Base-by-base conservation (phyloP, 1,284 basidiomycete genomes). In the Ganoderma multipileum region DNA sequence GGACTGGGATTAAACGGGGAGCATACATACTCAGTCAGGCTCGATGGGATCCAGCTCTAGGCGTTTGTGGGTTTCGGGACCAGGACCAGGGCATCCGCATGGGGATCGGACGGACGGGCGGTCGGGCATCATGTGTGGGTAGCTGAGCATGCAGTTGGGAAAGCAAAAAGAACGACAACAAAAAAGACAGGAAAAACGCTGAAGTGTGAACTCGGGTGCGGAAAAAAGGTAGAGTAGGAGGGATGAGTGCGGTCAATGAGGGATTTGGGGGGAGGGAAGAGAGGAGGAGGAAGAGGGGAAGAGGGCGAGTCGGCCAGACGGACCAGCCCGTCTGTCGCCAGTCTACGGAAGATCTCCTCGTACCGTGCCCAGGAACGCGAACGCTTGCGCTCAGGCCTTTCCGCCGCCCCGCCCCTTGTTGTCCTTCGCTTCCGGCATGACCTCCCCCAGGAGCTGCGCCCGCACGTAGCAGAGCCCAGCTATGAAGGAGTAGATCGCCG, bases 401-500 rank as follows among this genome's bases (percentile, higher is more conserved):
- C 85, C 87, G 69, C 85, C 87, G 69, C 80, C 83, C 75, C 82
- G 87, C 68, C 86, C 89, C 81, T 85, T 86, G 76, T 91, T 89
- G 72, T 81, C 83, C 78, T 90, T 90, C 61, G 88, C 87, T 74
- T 86, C 89, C 70, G 83, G 84, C 84, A 93, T 90, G 63, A 77
- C 81, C 81, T 94, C 93, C 74, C 90, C 90, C 42, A 86, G 82
- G 69, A 84, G 78, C 60, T 89, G 81, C 36, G 92, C 91, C 63
- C 90, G 86, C 41, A 79, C 79, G 76, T 93, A 95, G 76, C 87
- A 88, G 68, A 85, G 74, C 50, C 85, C 84, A n/a, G 91, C 91
- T 74, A 92, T 85, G 62, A 92, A 75, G 11, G 91, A 91, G 82
- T 87, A 95, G 69, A 94, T 79, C 33, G 89, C 88, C 42, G 87